A percentile compares a stretch with the other conserved stretches of the same genome.
Conservation (phyloP, 768 basidiomycete genomes). For the Phylloporus sp. region DNA sequence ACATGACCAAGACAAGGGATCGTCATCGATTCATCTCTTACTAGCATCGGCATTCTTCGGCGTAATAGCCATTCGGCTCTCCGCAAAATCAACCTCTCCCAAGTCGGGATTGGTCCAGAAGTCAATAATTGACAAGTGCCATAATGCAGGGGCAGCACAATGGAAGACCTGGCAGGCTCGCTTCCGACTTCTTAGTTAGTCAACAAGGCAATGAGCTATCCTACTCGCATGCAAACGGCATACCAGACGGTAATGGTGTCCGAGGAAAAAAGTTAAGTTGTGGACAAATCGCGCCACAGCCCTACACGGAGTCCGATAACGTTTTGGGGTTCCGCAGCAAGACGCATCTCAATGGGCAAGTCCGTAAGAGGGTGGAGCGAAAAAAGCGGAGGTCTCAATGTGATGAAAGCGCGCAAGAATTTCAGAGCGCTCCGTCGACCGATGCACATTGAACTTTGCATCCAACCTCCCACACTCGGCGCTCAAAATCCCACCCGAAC, state of each 20-base stretch:
- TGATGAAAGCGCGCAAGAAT: not conserved
- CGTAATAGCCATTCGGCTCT: constrained; percentile 1
- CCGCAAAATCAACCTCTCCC: constrained; percentile 8
- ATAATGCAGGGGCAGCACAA: not conserved
- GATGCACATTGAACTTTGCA: not conserved
- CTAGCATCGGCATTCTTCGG: not conserved
- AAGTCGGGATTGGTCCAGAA: not conserved
- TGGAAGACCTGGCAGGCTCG: not conserved
- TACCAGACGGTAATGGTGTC: not conserved
- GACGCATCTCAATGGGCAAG: not conserved
- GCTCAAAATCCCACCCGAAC: not conserved
- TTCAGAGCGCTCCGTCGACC: constrained; percentile 1
- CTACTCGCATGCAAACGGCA: not conserved
- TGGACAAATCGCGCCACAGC: not conserved
- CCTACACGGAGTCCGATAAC: not conserved
- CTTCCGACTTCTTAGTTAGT: constrained; percentile 3
- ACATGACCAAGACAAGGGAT: too few species aligned
- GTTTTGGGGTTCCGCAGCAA: constrained; percentile 3
- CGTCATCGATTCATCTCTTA: too few species aligned
- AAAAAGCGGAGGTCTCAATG: constrained; percentile 19
- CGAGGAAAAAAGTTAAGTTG: not conserved
- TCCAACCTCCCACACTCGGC: constrained; percentile 3
- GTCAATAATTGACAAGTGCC: not conserved
- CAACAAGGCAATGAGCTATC: constrained; percentile 1
- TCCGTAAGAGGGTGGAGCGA: constrained; percentile 13